A percentile compares a stretch with the other conserved stretches of the same genome.
These are phyloP conservation scores for Nemania serpens DNA, from an alignment of 2,329 filamentous ascomycete genomes.

Conservation along the genomic window DNA sequence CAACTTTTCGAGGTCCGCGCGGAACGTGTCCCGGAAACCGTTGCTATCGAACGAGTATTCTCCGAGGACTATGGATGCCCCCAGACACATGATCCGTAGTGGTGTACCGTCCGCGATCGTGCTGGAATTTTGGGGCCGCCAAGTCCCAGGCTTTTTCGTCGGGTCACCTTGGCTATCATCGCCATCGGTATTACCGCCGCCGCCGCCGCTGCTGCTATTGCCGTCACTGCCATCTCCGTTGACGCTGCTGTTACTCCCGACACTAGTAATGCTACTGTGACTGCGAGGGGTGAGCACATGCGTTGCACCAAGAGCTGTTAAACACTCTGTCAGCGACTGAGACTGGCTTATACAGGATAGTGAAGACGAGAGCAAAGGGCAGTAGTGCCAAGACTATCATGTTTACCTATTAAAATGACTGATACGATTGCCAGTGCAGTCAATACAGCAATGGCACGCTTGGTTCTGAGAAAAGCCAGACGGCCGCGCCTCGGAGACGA, in stretches of 20 bases:
- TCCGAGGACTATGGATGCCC: conserved; percentile 39
- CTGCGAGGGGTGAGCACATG: conserved; percentile 25
- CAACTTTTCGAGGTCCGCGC: conserved; percentile 33
- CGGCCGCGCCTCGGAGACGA: conserved; percentile 18
- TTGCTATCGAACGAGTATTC: conserved; percentile 34
- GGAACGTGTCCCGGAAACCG: conserved; percentile 38
- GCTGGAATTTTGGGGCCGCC: conserved; percentile 35
- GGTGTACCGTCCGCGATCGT: conserved; percentile 36
- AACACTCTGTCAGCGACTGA: not conserved
- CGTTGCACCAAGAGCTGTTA: conserved; percentile 33
- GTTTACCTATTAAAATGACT: conserved; percentile 32
- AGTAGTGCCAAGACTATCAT: no score
- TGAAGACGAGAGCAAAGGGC: not conserved
- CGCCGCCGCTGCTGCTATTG: not conserved
- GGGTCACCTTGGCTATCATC: conserved; percentile 1
- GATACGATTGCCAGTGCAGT: conserved; percentile 28
- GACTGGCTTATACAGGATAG: not conserved
- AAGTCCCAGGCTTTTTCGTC: conserved; percentile 15
- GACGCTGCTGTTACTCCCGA: not conserved
- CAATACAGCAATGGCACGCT: conserved; percentile 30
- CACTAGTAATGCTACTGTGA: not conserved
- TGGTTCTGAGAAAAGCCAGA: conserved; percentile 32
- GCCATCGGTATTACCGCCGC: not conserved
- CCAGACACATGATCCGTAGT: conserved; percentile 40
- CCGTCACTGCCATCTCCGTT: not conserved